Percentiles rank a stretch among this genome's conserved stretches.
Evolutionary conservation across 2,329 filamentous ascomycete species (phyloP).

Genomic region (Aspergillus sp.): DNA sequence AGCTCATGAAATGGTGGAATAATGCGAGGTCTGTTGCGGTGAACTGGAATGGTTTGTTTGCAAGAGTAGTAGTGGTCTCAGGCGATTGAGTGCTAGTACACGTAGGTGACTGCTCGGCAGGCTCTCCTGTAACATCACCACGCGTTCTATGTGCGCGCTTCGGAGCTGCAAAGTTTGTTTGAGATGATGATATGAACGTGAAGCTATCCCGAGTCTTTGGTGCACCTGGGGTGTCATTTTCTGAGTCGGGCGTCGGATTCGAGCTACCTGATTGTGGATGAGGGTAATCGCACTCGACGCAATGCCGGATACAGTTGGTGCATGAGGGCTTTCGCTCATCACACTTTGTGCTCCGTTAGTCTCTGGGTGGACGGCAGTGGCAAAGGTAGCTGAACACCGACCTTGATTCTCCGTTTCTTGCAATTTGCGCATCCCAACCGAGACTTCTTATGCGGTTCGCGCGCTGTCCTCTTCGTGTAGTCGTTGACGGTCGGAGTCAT

Average conservation of each 20-base stretch:
- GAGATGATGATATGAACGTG: not conserved
- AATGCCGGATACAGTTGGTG: not conserved
- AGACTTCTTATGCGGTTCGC: conserved; percentile 14
- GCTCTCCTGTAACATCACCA: not conserved
- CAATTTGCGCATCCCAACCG: conserved; percentile 15
- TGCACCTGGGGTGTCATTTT: not conserved
- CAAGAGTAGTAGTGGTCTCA: not conserved
- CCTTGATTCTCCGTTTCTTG: conserved; percentile 16
- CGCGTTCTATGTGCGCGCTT: not conserved
- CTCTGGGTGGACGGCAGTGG: not conserved
- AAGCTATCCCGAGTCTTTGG: not conserved
- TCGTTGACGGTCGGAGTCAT: not conserved
- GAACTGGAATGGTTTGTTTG: conserved; percentile 12
- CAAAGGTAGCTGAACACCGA: not conserved
- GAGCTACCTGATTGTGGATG: not conserved
- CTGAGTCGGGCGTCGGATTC: not conserved
- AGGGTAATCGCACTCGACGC: not conserved
- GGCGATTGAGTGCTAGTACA: not conserved
- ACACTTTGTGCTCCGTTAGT: not conserved
- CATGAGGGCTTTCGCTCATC: not conserved
- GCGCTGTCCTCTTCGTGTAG: conserved; percentile 2
- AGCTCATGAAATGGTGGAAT: conserved; percentile 16
- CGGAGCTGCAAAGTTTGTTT: not conserved
- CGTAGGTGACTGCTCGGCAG: not conserved
- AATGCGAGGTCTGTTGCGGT: conserved; percentile 15